A percentile compares a stretch with the other conserved stretches of the same genome.
Evolutionary conservation across 805 yeast species (phyloP).

Genomic region (Maudiozyma bulderi): DNA sequence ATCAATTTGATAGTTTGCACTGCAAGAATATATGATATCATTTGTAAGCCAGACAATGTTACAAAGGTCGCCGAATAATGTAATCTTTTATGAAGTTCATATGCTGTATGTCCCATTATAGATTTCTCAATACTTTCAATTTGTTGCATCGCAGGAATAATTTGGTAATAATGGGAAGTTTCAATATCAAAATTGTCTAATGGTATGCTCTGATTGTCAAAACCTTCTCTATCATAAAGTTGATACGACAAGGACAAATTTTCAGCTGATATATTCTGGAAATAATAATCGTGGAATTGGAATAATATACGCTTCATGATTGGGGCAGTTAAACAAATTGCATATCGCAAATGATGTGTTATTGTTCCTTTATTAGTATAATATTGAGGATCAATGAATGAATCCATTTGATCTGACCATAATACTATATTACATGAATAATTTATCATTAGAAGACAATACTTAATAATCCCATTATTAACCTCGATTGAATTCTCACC

Average conservation of each 20-base stretch:
- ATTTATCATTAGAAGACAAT: background rate
- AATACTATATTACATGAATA: background rate
- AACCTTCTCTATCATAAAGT: background rate
- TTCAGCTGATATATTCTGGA: background rate
- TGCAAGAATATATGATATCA: background rate
- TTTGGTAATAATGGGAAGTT: background rate
- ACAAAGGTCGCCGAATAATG: background rate
- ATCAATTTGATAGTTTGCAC: background rate
- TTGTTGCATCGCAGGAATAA: background rate
- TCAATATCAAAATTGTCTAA: background rate
- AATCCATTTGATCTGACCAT: background rate
- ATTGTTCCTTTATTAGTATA: background rate
- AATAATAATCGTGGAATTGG: background rate
- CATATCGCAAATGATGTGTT: background rate
- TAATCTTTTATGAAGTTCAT: background rate
- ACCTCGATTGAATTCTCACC: background rate
- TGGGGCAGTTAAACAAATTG: background rate
- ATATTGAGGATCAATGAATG: background rate
- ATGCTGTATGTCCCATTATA: background rate
- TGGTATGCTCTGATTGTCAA: background rate
- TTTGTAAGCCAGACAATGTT: background rate
- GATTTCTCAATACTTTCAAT: background rate
- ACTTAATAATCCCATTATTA: background rate
- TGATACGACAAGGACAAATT: background rate
- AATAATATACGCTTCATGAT: background rate